Base-by-base conservation (phyloP, 2,329 filamentous ascomycete species). In the Hymenoscyphus fraxineus region DNA sequence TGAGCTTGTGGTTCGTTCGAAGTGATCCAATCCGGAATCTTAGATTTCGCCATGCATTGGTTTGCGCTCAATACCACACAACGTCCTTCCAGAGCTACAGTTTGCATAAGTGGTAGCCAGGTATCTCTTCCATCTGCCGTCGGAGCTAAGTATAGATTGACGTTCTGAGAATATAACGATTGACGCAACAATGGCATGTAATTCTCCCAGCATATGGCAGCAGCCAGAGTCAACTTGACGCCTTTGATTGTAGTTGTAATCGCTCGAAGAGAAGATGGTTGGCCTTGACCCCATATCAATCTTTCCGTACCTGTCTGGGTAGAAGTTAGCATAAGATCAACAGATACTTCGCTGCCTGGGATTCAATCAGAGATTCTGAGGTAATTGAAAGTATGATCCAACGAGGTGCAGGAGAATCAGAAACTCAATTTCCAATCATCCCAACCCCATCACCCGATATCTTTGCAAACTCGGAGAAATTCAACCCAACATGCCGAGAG, bases 161-260 rank as follows among this genome's bases (percentile, higher is more conserved):
- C 87, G 74, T 96, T 96, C 77, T 97, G 94, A 2, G 86, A 84
- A 76, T 97, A 98, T 44, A 97, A 81, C 16, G 87, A 84, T 75
- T 96, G 90, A 19, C 94, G 85, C 7, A 97, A 81, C 19, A 97
- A 80, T 0, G 93, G 93, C 93, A 97, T 97, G 79, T 94, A 96
- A 76, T 91, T 97, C 77, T 98, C 93, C 93, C 93, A 97, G 81
- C 93, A 97, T 69, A 98, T 96, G 3, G 93, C 94, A 2, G 90
- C 88, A 0, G 89, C 93, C 65, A 97, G 84, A 64, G 91, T 94
- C 66, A 97, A 78, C 68, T 86, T 87, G 2, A 93, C 85, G 59
- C 92, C 92, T 66, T 89, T 88, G 75, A 97, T 92, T 31, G 82
- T 85, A 0, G 92, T 93, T 32, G 86, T 89, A 0, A 97, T 86